Evolutionary conservation across 2,329 filamentous ascomycete species (phyloP).

Genomic region (Niveomyces coronatus): DNA sequence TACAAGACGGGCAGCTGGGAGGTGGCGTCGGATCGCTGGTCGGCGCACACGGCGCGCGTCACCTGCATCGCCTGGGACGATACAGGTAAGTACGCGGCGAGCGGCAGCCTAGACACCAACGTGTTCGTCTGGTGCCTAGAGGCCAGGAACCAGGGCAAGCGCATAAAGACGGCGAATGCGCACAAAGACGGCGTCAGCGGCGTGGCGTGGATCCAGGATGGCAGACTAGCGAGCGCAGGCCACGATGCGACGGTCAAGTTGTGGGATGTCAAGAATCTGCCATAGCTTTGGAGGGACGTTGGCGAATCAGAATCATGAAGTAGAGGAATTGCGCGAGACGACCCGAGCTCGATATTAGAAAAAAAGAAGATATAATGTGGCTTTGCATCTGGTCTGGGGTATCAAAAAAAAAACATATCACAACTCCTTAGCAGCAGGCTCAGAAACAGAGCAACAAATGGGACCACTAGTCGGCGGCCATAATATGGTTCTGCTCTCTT

Average conservation of each 20-base stretch:
- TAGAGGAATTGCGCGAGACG: not conserved
- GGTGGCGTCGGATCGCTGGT: slow-evolving; percentile 66
- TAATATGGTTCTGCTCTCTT: slow-evolving; percentile 26
- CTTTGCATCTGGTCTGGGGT: not conserved
- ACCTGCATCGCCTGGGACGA: slow-evolving; percentile 64
- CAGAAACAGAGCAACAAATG: no score
- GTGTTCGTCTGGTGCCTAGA: slow-evolving; percentile 83
- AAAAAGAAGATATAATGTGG: not conserved
- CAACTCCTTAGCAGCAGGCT: no score
- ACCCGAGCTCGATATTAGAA: not conserved
- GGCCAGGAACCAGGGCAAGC: slow-evolving; percentile 68
- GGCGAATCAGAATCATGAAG: not conserved
- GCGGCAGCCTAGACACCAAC: slow-evolving; percentile 82
- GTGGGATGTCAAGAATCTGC: slow-evolving; percentile 46
- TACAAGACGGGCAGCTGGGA: slow-evolving; percentile 55
- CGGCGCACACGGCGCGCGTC: slow-evolving; percentile 48
- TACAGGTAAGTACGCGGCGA: slow-evolving; percentile 67
- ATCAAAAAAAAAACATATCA: not conserved
- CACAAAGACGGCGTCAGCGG: slow-evolving; percentile 95
- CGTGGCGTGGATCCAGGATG: slow-evolving; percentile 65
- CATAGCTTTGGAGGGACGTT: not conserved
- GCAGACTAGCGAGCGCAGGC: slow-evolving; percentile 67
- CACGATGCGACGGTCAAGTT: slow-evolving; percentile 87
- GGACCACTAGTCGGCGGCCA: slow-evolving; percentile 28
- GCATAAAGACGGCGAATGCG: slow-evolving; percentile 75